A percentile compares a stretch with the other conserved stretches of the same genome.
Evolutionary conservation across 2,329 filamentous ascomycete species (phyloP).

Genomic region (Hortaea werneckii): DNA sequence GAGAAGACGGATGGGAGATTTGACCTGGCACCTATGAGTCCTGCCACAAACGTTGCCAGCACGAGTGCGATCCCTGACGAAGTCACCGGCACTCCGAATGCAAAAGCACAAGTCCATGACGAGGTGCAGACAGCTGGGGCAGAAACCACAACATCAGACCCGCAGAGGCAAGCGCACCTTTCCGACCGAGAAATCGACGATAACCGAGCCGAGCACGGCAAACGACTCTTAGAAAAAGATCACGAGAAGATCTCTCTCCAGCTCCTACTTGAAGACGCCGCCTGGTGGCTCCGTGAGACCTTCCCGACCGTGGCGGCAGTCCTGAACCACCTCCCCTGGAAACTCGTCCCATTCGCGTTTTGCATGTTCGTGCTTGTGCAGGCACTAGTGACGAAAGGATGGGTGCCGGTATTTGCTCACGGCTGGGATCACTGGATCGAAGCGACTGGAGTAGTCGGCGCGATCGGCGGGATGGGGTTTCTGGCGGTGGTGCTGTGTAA

Average conservation of each 20-base stretch:
- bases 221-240: not conserved
- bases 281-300: conserved; percentile 55
- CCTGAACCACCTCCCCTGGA: conserved; percentile 54
- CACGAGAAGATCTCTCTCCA: not conserved
- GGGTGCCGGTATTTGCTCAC: conserved; percentile 62
- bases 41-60: not conserved
- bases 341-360: conserved; percentile 61
- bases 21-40: not conserved
- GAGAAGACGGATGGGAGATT: not conserved
- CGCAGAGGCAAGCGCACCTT: not conserved
- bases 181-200: not conserved
- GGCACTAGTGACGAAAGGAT: conserved; percentile 61
- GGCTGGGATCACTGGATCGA: conserved; percentile 65
- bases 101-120: not conserved
- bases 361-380: conserved; percentile 68
- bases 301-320: conserved; percentile 62
- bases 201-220: not conserved
- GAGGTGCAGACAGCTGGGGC: not conserved
- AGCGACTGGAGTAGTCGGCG: conserved; percentile 58
- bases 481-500: conserved; percentile 62
- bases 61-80: not conserved
- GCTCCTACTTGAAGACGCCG: conserved; percentile 27
- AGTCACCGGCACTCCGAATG: not conserved
- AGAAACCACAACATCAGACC: not conserved
- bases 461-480: conserved; percentile 63